These are phyloP conservation scores for Teratosphaeria gauchensis DNA, from an alignment of 2,329 filamentous ascomycete species.

Conservation along the genomic window DNA sequence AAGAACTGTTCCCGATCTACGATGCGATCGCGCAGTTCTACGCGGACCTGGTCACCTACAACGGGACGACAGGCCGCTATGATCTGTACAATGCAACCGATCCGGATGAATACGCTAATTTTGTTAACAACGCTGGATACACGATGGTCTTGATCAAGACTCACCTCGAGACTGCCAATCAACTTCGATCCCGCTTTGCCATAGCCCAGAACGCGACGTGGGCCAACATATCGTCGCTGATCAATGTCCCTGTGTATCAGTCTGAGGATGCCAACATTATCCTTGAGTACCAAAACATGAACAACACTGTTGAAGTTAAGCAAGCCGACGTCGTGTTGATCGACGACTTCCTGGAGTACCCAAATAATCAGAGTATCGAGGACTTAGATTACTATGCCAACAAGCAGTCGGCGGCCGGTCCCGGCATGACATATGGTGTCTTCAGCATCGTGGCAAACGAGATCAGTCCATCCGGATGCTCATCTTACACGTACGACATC, in stretches of 20 bases:
- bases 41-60: conserved; percentile 49
- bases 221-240: conserved; percentile 46
- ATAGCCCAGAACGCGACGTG: conserved; percentile 48
- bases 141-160: conserved; percentile 54
- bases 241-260: conserved; percentile 44
- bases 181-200: conserved; percentile 48
- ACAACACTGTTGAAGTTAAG: conserved; percentile 56
- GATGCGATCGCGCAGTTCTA: conserved; percentile 55
- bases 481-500: conserved; percentile 57
- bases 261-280: conserved; percentile 46
- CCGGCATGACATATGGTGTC: conserved; percentile 64
- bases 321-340: conserved; percentile 62
- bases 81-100: conserved; percentile 57
- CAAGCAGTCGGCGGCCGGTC: conserved; percentile 57
- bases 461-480: conserved; percentile 57
- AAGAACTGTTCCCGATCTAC: conserved; percentile 52
- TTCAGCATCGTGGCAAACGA: conserved; percentile 59
- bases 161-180: conserved; percentile 48
- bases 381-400: conserved; percentile 62
- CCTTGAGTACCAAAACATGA: conserved; percentile 57
- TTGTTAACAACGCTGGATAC: conserved; percentile 56
- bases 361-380: conserved; percentile 44
- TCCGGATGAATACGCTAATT: conserved; percentile 61
- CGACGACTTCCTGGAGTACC: conserved; percentile 55
- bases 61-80: conserved; percentile 45